Conservation (phyloP, 2,329 filamentous ascomycete species). For the Orbilia javanica region DNA sequence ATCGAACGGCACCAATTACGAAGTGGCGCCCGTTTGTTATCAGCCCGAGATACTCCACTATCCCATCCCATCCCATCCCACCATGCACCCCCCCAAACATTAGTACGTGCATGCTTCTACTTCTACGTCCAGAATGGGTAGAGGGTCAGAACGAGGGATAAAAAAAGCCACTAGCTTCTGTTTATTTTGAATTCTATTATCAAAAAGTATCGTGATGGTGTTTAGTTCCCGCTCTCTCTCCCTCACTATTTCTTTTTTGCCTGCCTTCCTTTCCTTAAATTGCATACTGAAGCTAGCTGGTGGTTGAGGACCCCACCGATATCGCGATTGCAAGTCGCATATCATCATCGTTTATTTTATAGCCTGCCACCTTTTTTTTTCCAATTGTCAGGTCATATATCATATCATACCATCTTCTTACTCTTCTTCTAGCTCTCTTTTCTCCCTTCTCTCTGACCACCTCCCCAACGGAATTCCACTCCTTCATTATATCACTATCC, state of each 20-base stretch:
- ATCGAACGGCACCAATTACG: slow-evolving; percentile 19
- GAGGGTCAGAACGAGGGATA: neutral
- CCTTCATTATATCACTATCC: neutral
- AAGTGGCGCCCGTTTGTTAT: slow-evolving; percentile 17
- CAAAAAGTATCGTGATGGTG: slow-evolving; percentile 22
- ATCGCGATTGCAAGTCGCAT: slow-evolving; percentile 2
- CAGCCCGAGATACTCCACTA: neutral
- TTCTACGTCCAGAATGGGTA: too few relatives aligned
- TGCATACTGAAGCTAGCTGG: neutral
- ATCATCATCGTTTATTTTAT: neutral
- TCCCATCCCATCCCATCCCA: neutral
- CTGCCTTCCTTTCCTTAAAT: neutral
- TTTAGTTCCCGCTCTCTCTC: slow-evolving; percentile 14
- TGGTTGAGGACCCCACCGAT: neutral
- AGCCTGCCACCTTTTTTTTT: slow-evolving; percentile 4
- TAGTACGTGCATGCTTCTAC: too few relatives aligned
- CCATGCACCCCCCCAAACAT: neutral
- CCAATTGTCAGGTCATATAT: neutral
- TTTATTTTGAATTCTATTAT: slow-evolving; percentile 20
- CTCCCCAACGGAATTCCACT: neutral
- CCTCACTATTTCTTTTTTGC: neutral
- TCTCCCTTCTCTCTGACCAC: neutral
- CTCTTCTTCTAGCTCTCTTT: neutral
- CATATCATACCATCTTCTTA: neutral
- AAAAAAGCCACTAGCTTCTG: neutral